Conservation (phyloP, 225 moss, liverwort and hornwort genomes). For the Sphagnum contortum region DNA sequence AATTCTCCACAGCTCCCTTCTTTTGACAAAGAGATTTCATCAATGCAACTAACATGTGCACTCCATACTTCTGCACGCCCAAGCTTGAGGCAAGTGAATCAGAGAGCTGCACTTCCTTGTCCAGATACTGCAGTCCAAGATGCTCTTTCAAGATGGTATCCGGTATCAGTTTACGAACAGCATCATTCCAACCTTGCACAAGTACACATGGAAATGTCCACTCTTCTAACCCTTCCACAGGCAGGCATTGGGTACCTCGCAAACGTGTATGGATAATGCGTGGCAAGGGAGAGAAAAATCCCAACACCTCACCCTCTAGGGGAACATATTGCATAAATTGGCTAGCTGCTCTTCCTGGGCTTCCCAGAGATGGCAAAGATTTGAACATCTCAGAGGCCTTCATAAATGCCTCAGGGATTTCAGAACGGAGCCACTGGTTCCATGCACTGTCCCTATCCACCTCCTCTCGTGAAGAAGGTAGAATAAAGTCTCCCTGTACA, state of each 20-base stretch:
- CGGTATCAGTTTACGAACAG: constrained; percentile 56
- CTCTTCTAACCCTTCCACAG: constrained; percentile 47
- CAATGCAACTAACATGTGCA: constrained; percentile 48
- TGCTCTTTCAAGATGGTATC: constrained; percentile 52
- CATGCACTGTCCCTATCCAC: constrained; percentile 91
- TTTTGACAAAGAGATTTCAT: constrained; percentile 65
- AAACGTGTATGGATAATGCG: constrained; percentile 67
- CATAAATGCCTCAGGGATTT: constrained; percentile 60
- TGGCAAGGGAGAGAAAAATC: constrained; percentile 82
- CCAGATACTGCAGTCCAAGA: constrained; percentile 72
- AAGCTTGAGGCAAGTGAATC: constrained; percentile 63
- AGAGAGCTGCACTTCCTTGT: constrained; percentile 60
- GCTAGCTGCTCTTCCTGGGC: constrained; percentile 56
- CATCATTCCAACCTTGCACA: constrained; percentile 54
- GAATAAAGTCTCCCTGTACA: constrained; percentile 81
- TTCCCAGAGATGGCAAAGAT: constrained; percentile 26
- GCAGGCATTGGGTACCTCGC: constrained; percentile 61
- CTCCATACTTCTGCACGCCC: constrained; percentile 67
- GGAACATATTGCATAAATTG: constrained; percentile 86
- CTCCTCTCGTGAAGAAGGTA: constrained; percentile 95
- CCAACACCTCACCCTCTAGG: constrained; percentile 90
- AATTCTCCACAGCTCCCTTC: constrained; percentile 17
- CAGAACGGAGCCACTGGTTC: constrained; percentile 95
- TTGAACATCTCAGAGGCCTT: constrained; percentile 56
- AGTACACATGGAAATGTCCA: constrained; percentile 81